phyloP scores from a whole-genome alignment of 352 stramenopile genomes.

The Poterioochromonas sp. region DNA sequence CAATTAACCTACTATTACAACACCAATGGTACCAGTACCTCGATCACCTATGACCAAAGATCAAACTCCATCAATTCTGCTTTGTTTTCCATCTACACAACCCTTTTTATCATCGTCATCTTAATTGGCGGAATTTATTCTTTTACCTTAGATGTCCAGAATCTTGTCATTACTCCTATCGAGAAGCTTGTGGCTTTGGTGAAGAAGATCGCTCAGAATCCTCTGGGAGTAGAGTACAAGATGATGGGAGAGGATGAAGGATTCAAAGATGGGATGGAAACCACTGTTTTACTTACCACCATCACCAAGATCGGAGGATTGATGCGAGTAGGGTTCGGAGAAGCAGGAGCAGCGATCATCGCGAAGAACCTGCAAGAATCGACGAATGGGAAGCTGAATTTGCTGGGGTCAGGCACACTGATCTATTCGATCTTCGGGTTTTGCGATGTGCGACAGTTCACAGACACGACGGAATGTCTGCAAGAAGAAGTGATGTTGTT shows the following conservation, averaged over 20 bases:
- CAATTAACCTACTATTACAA: too few relatives aligned
- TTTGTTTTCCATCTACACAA: too few relatives aligned
- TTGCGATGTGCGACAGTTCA: constrained; percentile 73
- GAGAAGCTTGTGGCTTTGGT: constrained; percentile 84
- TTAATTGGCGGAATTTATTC: constrained; percentile 12
- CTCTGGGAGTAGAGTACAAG: constrained; percentile 55
- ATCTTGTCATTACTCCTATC: constrained; percentile 88
- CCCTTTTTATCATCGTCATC: too few relatives aligned
- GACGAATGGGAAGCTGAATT: constrained; percentile 65
- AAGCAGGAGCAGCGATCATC: constrained; percentile 88
- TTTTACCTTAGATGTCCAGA: constrained; percentile 63
- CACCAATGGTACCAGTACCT: too few relatives aligned
- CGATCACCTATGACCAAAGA: too few relatives aligned
- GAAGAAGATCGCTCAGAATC: constrained; percentile 59
- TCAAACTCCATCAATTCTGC: too few relatives aligned
- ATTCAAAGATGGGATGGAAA: constrained; percentile 68
- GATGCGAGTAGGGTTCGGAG: constrained; percentile 76
- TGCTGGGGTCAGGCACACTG: constrained; percentile 73
- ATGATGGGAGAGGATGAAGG: constrained; percentile 51
- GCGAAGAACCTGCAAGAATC: constrained; percentile 80
- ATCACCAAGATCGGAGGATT: constrained; percentile 83
- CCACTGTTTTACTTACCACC: constrained; percentile 85
- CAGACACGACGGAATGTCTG: constrained; percentile 70
- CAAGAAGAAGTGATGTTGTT: constrained; percentile 77
- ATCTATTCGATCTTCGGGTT: constrained; percentile 70